Evolutionary conservation across 805 yeast genomes (phyloP).

Genomic region (Cyberlindnera americana): DNA sequence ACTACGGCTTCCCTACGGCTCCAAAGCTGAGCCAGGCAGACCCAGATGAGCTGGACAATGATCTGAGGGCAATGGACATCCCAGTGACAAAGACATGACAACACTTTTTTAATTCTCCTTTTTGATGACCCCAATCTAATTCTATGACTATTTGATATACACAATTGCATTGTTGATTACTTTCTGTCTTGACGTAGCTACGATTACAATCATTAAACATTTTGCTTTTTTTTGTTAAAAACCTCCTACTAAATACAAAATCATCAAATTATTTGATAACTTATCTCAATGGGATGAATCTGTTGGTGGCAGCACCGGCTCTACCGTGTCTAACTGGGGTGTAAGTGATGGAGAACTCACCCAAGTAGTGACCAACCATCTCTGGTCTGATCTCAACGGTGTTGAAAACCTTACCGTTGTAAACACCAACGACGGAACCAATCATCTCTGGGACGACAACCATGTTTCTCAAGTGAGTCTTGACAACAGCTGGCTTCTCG

Average conservation of each 20-base stretch:
- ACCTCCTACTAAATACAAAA: slow-evolving; percentile 22
- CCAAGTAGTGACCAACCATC: slow-evolving; percentile 99
- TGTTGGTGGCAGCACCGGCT: slow-evolving; percentile 73
- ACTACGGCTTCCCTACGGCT: slow-evolving; percentile 80
- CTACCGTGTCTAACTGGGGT: slow-evolving; percentile 99
- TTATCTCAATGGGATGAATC: slow-evolving; percentile 73
- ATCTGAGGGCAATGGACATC: slow-evolving; percentile 54
- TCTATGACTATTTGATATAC: too few relatives aligned
- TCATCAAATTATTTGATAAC: slow-evolving; percentile 15
- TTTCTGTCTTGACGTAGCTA: too few relatives aligned
- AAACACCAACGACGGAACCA: slow-evolving; percentile 97
- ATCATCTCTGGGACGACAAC: slow-evolving; percentile 99
- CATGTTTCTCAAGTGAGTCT: slow-evolving; percentile 99
- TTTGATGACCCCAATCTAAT: too few relatives aligned
- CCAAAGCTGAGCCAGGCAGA: slow-evolving; percentile 63
- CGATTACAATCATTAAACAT: slow-evolving; percentile 15
- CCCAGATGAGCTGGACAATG: slow-evolving; percentile 71
- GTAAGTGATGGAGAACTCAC: slow-evolving; percentile 99
- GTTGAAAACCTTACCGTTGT: slow-evolving; percentile 99
- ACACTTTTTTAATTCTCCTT: too few relatives aligned
- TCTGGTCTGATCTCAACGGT: slow-evolving; percentile 98
- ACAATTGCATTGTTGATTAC: too few relatives aligned
- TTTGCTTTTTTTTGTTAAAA: slow-evolving; percentile 13
- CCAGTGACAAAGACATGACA: slow-evolving; percentile 5
- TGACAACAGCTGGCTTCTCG: slow-evolving; percentile 97